These are phyloP conservation scores for Cardamine resedifolia DNA, from an alignment of 345 rosid species.

Conservation along the genomic window DNA sequence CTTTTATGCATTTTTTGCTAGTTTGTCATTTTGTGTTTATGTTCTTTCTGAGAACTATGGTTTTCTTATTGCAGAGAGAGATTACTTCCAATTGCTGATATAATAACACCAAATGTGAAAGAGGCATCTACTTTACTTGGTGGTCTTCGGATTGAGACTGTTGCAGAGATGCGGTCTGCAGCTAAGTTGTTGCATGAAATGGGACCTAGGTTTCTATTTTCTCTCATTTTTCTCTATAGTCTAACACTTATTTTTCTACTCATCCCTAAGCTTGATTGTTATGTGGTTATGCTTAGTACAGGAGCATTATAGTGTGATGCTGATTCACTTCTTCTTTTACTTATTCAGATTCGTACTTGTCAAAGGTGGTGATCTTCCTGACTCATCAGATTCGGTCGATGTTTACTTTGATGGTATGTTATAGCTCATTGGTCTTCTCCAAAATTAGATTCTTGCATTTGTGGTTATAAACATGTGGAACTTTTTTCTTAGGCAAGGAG, in stretches of 20 bases:
- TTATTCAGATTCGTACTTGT: slow-evolving; percentile 75
- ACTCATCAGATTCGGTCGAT: slow-evolving; percentile 82
- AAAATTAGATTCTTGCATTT: background rate
- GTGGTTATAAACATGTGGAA: slow-evolving; percentile 13
- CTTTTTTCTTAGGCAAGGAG: slow-evolving; percentile 50
- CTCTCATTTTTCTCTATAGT: background rate
- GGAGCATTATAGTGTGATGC: background rate
- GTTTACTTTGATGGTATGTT: slow-evolving; percentile 72
- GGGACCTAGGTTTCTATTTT: slow-evolving; percentile 73
- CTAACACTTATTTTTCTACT: background rate
- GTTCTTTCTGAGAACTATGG: background rate
- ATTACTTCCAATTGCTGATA: slow-evolving; percentile 79
- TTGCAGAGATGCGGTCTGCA: slow-evolving; percentile 76
- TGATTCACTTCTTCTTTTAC: slow-evolving; percentile 9
- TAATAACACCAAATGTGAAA: slow-evolving; percentile 86
- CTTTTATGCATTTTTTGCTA: background rate
- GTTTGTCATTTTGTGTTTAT: slow-evolving; percentile 6
- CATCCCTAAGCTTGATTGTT: background rate
- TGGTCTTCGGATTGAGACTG: slow-evolving; percentile 55
- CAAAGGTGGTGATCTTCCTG: slow-evolving; percentile 95
- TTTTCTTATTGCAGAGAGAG: slow-evolving; percentile 58
- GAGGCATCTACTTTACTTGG: slow-evolving; percentile 91
- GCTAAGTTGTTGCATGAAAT: slow-evolving; percentile 64
- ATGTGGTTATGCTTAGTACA: background rate
- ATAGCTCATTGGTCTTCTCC: background rate